Conservation (phyloP, 306 rosid species). For the Vicia villosa region DNA sequence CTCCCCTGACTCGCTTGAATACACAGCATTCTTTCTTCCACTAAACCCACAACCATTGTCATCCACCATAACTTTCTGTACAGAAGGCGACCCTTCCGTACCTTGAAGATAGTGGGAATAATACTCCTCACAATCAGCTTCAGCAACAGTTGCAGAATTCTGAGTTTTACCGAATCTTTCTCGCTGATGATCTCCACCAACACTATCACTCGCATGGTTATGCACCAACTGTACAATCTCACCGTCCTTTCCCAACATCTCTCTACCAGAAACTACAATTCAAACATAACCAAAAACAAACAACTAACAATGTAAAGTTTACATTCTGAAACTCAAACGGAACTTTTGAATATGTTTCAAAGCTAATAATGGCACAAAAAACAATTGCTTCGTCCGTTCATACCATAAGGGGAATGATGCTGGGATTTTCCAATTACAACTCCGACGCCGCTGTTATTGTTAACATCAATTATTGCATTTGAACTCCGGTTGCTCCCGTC, state of each 20-base stretch:
- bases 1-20: conserved; percentile 73
- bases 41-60: conserved; percentile 85
- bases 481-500: conserved; percentile 50
- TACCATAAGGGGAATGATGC: conserved; percentile 71
- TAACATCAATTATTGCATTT: conserved; percentile 40
- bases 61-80: conserved; percentile 62
- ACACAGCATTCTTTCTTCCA: conserved; percentile 71
- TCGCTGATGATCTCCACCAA: conserved; percentile 50
- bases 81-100: conserved; percentile 63
- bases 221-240: conserved; percentile 52
- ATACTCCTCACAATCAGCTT: conserved; percentile 72
- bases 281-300: conserved; percentile 29
- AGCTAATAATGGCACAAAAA: background rate
- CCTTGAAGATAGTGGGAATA: conserved; percentile 87
- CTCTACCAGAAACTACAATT: conserved; percentile 64
- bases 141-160: conserved; percentile 63
- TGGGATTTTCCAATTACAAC: conserved; percentile 69
- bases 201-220: conserved; percentile 43
- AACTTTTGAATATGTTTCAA: background rate
- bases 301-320: background rate
- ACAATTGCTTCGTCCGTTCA: conserved; percentile 1
- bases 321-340: conserved; percentile 18
- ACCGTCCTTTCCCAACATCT: conserved; percentile 61
- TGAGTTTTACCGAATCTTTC: conserved; percentile 64
- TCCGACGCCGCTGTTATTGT: conserved; percentile 17